Evolutionary conservation across 1,284 basidiomycete genomes (phyloP), one percentile per base, ranked within the genome.

Genomic region (Sporisorium iseilematis-ciliati): DNA sequence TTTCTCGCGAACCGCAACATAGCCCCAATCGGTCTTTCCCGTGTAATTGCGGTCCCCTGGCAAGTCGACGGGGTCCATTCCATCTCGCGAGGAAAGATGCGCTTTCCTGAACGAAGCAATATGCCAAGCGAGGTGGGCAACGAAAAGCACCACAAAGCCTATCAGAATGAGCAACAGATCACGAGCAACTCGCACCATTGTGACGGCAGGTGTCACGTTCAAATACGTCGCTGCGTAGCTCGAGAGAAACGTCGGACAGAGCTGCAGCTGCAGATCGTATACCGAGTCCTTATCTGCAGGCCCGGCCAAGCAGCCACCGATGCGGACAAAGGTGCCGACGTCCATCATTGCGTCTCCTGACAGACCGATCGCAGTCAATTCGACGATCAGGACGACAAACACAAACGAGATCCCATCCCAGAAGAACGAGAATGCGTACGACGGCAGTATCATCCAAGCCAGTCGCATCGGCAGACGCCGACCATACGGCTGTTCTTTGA

Each of bases 361-460:
- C 14, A 57, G 46, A 7, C 45, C 45, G 3, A 57, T 12, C 18
- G 45, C 56, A 20, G 56, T 23, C 35, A 57, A 20, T 23, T 49
- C 21, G 4, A 25, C 14, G n/a, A 57, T 29, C 6, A 21, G 21
- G 2, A 57, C 3, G 7, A 29, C 29, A 29, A 57, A 35, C 4
- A 48, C 2, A 12, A 57, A 49, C 10, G 35, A 7, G 2, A 48
- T 8, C n/a, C 26, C 29, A n/a, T 57, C 56, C 56, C 56, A 57
- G 31, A 40, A 20, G 12, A 48, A 57, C 16, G 40, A 4, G 35
- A 26, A 48, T 1, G 56, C 43, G 33, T 57, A 57, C 23, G 46
- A 26, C 18, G 56, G 56, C 23, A 57, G 14, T 14, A 57, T 48
- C 43, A 49, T 38, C 56, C 56, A 57, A 7, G 33, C 56, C 23